A percentile compares a stretch with the other conserved stretches of the same genome.
phyloP scores from a whole-genome alignment of 2,329 filamentous ascomycete species.

The Botrytis galanthina region DNA sequence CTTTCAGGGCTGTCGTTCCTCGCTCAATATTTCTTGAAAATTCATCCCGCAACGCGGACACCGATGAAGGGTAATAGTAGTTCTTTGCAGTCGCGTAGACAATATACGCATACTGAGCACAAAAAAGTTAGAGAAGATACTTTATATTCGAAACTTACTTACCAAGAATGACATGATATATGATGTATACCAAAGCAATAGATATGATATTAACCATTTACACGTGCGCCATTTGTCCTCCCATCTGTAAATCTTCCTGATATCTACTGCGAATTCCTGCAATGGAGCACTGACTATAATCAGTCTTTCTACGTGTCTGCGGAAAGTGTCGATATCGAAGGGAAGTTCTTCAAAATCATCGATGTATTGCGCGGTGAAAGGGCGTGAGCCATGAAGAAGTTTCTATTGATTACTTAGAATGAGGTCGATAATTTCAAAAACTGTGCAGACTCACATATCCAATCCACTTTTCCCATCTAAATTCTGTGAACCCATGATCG shows the following conservation, averaged over 20 bases:
- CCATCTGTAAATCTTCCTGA: slow-evolving; percentile 41
- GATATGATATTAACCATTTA: slow-evolving; percentile 34
- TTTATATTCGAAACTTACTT: not conserved
- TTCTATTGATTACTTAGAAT: slow-evolving; percentile 31
- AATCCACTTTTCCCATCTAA: slow-evolving; percentile 40
- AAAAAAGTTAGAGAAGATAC: slow-evolving; percentile 6
- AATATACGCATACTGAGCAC: slow-evolving; percentile 25
- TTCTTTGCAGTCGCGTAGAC: slow-evolving; percentile 28
- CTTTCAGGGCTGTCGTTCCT: slow-evolving; percentile 35
- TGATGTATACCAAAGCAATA: slow-evolving; percentile 28
- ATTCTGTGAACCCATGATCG: slow-evolving; percentile 30
- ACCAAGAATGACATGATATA: slow-evolving; percentile 32
- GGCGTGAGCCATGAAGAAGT: slow-evolving; percentile 35
- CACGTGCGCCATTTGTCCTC: slow-evolving; percentile 37
- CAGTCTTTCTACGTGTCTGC: slow-evolving; percentile 39
- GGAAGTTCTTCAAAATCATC: slow-evolving; percentile 33
- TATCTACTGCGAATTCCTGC: slow-evolving; percentile 40
- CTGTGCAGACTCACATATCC: slow-evolving; percentile 26
- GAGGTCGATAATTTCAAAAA: not conserved
- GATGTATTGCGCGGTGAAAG: slow-evolving; percentile 42
- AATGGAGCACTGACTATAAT: slow-evolving; percentile 41
- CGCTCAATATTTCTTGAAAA: slow-evolving; percentile 39
- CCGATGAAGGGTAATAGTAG: slow-evolving; percentile 25
- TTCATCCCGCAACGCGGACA: slow-evolving; percentile 25
- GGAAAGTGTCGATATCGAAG: slow-evolving; percentile 34